phyloP scores from a whole-genome alignment of 2,329 filamentous ascomycete genomes.

The Fusarium pininemorale region DNA sequence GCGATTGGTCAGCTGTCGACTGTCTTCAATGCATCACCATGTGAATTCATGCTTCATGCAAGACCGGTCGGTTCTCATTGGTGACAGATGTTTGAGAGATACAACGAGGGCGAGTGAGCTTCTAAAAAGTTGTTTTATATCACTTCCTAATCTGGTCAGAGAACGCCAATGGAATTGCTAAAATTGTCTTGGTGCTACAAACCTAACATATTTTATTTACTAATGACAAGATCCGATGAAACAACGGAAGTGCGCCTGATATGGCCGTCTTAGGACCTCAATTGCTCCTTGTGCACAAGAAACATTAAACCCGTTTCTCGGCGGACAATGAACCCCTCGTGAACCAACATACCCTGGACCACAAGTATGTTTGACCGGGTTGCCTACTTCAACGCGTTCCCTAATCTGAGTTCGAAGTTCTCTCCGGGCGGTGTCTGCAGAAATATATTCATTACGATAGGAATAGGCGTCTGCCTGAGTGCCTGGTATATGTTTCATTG shows the following conservation, averaged over 20 bases:
- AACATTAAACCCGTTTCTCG: background rate
- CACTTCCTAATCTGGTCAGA: background rate
- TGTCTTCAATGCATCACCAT: slow-evolving; percentile 3
- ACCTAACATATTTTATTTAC: background rate
- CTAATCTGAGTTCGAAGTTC: background rate
- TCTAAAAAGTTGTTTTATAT: background rate
- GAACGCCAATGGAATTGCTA: background rate
- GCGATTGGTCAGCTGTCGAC: slow-evolving; percentile 3
- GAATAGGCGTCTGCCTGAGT: background rate
- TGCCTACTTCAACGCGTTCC: background rate
- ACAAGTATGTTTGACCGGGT: background rate
- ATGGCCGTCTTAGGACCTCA: background rate
- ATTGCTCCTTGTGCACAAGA: too few relatives aligned
- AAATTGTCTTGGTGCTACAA: background rate
- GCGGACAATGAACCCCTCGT: too few relatives aligned
- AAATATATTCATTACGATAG: background rate
- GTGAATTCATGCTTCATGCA: background rate
- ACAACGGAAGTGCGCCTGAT: background rate
- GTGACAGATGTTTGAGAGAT: background rate
- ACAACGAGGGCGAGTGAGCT: background rate
- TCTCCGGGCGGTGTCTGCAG: background rate
- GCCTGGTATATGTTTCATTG: background rate
- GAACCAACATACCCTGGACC: background rate
- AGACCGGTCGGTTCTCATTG: background rate
- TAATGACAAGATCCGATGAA: background rate